Base-by-base conservation (phyloP, 768 basidiomycete genomes). In the Lactifluus echinatus region DNA sequence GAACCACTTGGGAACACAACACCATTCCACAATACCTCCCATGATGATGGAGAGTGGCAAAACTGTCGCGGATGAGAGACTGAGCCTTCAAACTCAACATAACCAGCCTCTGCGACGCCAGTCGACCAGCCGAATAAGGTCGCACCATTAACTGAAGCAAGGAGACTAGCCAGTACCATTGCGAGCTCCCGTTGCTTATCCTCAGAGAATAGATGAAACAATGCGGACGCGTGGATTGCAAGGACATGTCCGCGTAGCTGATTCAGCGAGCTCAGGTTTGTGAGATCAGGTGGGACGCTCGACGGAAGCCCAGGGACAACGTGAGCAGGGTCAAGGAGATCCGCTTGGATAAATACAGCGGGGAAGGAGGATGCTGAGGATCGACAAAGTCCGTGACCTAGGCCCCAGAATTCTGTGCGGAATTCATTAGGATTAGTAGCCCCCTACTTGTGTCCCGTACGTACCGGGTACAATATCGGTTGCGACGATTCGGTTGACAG, bases 361-460 rank as follows among this genome's bases (percentile, higher is more conserved):
- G 80, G 79, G 68, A 82, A 85, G 0, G 75, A 72, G 28, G 75
- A 66, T 0, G 77, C 73, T 0, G 72, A 79, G 2, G 79, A 74
- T 46, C 69, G 73, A 69, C 84, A 87, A 10, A 86, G 72, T 49
- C 79, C 70, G 59, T 86, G 82, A 1, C 84, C 84, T 5, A 77
- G 70, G 5, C 79, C 72, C 84, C 83, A 85, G 60, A 82, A 80
- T 19, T 70, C 83, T 84, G 17, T 36, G 36, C 3, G 8, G 34
- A n/a, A 24, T 15, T 36, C 19, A 15, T 43, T 17, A 52, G 44
- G 12, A 17, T 44, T 37, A 12, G 29, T 10, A 19, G 23, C 4
- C 14, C 4, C 17, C 10, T 15, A 14, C 19, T 2, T 21, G 36
- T 8, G 36, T 1, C 26, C 17, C 1, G 29, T 24, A 56, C 64